phyloP scores from a whole-genome alignment of 2,329 filamentous ascomycete species.

The Pyrenophora seminiperda region DNA sequence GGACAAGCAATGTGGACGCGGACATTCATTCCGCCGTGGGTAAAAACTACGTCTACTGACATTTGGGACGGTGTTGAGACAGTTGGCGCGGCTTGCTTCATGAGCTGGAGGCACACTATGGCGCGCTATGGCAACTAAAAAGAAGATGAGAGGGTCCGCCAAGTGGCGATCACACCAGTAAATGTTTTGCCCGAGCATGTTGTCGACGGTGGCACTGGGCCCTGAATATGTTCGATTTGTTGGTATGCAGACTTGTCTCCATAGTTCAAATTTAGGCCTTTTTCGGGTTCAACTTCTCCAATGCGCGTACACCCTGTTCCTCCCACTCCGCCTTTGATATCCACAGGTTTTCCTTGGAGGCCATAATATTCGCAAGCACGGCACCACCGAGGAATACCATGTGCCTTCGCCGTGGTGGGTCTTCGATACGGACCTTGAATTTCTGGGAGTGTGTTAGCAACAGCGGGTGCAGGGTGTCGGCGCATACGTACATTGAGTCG shows the following conservation, averaged over 20 bases:
- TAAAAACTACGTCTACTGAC: constrained; percentile 1
- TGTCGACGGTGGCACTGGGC: background rate
- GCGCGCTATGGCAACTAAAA: background rate
- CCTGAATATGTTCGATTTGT: constrained; percentile 14
- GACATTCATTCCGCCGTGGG: background rate
- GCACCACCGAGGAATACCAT: constrained; percentile 99
- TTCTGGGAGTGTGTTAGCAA: constrained; percentile 61
- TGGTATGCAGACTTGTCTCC: constrained; percentile 14
- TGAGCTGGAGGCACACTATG: background rate
- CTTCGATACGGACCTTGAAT: constrained; percentile 99
- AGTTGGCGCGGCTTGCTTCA: background rate
- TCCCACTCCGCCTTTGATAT: constrained; percentile 96
- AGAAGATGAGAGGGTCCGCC: constrained; percentile 3
- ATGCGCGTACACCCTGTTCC: constrained; percentile 80
- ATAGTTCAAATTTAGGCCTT: constrained; percentile 45
- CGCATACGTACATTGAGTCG: constrained; percentile 67
- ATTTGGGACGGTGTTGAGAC: background rate
- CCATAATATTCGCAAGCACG: constrained; percentile 97
- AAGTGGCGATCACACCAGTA: constrained; percentile 9
- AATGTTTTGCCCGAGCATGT: background rate
- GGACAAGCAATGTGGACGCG: background rate
- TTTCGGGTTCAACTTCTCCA: constrained; percentile 93
- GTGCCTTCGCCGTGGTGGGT: constrained; percentile 91
- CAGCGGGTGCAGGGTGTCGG: constrained; percentile 5
- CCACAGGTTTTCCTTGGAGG: constrained; percentile 99